Evolutionary conservation across 177 flowering plant genomes (phyloP).

Genomic region (Vitis hybrid): DNA sequence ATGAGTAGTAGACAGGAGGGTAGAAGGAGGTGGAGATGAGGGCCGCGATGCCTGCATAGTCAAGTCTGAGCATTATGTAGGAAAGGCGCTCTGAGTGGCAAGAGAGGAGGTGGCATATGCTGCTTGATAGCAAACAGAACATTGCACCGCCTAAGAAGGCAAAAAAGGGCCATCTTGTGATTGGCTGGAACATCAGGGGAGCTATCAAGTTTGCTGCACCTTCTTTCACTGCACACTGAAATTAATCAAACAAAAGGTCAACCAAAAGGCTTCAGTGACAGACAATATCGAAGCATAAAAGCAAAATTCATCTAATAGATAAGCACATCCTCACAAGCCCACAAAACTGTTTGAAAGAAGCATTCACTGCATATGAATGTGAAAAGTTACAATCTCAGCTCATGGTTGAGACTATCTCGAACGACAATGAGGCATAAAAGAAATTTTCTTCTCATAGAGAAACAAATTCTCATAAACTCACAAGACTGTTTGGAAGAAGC

Average conservation of each 20-base stretch:
- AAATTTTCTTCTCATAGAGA: too few species aligned
- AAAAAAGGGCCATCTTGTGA: conserved; percentile 82
- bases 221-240: conserved; percentile 53
- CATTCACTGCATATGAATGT: too few species aligned
- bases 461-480: too few species aligned
- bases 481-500: background rate
- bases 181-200: conserved; percentile 48
- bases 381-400: too few species aligned
- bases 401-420: too few species aligned
- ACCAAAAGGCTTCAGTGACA: background rate
- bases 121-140: conserved; percentile 84
- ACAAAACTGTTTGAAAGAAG: background rate
- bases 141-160: conserved; percentile 85
- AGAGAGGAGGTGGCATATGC: conserved; percentile 74
- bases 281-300: background rate
- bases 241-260: background rate
- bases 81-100: conserved; percentile 72
- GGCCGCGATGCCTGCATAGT: conserved; percentile 82
- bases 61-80: conserved; percentile 73
- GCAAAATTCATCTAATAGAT: background rate
- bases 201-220: conserved; percentile 53
- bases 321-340: background rate
- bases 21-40: conserved; percentile 77
- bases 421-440: too few species aligned
- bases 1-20: conserved; percentile 84